Evolutionary conservation across 768 basidiomycete species (phyloP).

Genomic region (Russula emetica): DNA sequence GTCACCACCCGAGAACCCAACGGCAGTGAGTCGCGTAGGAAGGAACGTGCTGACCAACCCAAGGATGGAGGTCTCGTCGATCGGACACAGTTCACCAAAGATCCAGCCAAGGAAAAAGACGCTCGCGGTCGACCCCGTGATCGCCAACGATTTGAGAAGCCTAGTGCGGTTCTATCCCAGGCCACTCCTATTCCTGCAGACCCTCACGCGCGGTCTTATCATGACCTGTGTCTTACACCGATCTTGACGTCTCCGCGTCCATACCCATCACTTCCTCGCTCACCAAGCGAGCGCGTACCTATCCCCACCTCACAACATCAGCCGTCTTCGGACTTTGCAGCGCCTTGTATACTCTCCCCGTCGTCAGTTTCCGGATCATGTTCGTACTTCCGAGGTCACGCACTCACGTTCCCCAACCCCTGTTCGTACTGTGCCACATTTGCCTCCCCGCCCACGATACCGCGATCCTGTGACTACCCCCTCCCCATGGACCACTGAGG

Average conservation of each 20-base stretch:
- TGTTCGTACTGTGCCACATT: conserved; percentile 33
- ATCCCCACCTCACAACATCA: conserved; percentile 3
- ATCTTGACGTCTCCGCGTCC: conserved; percentile 36
- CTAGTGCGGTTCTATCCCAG: conserved; percentile 35
- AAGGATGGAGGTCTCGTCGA: conserved; percentile 47
- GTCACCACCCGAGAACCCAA: conserved; percentile 29
- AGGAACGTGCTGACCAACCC: conserved; percentile 39
- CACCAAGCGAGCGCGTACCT: conserved; percentile 30
- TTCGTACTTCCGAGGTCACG: conserved; percentile 18
- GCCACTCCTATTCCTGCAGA: conserved; percentile 30
- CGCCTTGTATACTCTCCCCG: conserved; percentile 14
- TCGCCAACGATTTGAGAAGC: conserved; percentile 41
- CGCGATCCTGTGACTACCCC: conserved; percentile 32
- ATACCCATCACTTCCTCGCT: conserved; percentile 34
- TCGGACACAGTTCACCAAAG: conserved; percentile 55
- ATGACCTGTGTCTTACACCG: conserved; percentile 32
- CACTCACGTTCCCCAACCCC: conserved; percentile 42
- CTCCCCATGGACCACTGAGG: conserved; percentile 73
- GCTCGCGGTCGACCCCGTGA: conserved; percentile 60
- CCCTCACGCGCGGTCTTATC: conserved; percentile 30
- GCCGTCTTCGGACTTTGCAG: conserved; percentile 12
- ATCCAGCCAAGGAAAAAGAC: conserved; percentile 42
- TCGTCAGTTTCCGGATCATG: conserved; percentile 18
- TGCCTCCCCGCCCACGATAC: conserved; percentile 25
- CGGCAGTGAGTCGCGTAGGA: conserved; percentile 29